Evolutionary conservation across 352 stramenopile species (phyloP), one percentile per base, ranked within the genome.

Genomic region (Globisporangium megalacanthum): DNA sequence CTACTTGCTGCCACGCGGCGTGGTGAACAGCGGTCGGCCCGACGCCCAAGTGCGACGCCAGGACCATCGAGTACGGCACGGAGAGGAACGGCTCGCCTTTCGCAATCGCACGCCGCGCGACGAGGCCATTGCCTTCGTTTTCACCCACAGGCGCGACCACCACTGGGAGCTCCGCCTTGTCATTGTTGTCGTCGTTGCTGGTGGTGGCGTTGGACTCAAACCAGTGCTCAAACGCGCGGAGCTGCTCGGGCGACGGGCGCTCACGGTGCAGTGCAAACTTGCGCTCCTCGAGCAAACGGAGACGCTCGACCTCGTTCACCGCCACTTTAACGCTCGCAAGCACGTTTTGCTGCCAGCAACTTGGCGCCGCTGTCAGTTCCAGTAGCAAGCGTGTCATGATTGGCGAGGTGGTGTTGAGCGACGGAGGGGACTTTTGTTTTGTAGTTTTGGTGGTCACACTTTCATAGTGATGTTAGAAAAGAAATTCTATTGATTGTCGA

Each of bases 321-420:
- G 71, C 66, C 14, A 64, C 50, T 11, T 51, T 68, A 15, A 67
- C 63, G 66, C 60, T 58, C 42, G 44, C 42, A 8, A 73, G 62
- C 25, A 65, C 60, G 41, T 77, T 67, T 6, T 50, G 36, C 14
- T 72, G 31, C 71, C 71, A 80, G 63, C 60, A 73, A 8, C 59
- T 55, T 7, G 66, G 49, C 15, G 63, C 59, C 0, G 66, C 58
- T n/a, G 68, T 77, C 22, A 80, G 66, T 41, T 75, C 55, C 44
- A 67, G 31, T 17, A 80, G 52, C 15, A 55, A 22, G 19, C 49
- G 42, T 9, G 56, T 65, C 51, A 56, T 61, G 19, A 19, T 60
- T 54, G 5, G 61, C 54, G 36, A 47, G 15, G 63, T 15, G 52
- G 4, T 37, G 37, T 17, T 39, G 39, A 37, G 22, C 17, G 39